These are phyloP conservation scores for Exophiala sp. DNA, from an alignment of 2,329 filamentous ascomycete genomes.

Conservation along the genomic window DNA sequence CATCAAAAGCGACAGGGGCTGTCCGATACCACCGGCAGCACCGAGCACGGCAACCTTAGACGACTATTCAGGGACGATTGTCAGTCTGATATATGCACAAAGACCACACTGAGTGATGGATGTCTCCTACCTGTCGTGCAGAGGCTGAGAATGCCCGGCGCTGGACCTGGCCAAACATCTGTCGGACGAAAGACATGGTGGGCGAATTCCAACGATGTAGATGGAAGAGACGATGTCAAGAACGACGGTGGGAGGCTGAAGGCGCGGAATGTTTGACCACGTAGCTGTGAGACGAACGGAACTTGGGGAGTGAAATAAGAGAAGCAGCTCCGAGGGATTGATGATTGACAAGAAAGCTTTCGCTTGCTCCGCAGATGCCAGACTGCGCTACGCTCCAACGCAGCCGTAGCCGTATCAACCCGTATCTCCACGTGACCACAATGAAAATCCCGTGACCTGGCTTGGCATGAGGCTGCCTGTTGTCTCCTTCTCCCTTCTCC, in stretches of 20 bases:
- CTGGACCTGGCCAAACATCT: slow-evolving; percentile 52
- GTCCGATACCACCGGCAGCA: slow-evolving; percentile 95
- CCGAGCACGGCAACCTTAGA: slow-evolving; percentile 98
- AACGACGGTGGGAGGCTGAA: neutral
- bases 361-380: neutral
- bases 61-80: slow-evolving; percentile 53
- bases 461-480: no score
- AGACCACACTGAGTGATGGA: slow-evolving; percentile 6
- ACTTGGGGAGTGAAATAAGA: slow-evolving; percentile 1
- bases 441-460: neutral
- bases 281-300: slow-evolving; percentile 4
- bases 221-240: neutral
- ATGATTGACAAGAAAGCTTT: neutral
- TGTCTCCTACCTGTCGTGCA: slow-evolving; percentile 61
- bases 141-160: slow-evolving; percentile 76
- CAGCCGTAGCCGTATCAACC: no score
- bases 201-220: neutral
- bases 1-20: slow-evolving; percentile 92
- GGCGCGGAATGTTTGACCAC: neutral
- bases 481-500: no score
- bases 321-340: neutral
- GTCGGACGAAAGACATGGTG: slow-evolving; percentile 28
- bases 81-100: slow-evolving; percentile 3
- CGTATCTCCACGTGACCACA: neutral
- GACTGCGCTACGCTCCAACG: neutral